Evolutionary conservation across 176 grass and related monocot species (phyloP).

Genomic region (Melocanna baccifera): DNA sequence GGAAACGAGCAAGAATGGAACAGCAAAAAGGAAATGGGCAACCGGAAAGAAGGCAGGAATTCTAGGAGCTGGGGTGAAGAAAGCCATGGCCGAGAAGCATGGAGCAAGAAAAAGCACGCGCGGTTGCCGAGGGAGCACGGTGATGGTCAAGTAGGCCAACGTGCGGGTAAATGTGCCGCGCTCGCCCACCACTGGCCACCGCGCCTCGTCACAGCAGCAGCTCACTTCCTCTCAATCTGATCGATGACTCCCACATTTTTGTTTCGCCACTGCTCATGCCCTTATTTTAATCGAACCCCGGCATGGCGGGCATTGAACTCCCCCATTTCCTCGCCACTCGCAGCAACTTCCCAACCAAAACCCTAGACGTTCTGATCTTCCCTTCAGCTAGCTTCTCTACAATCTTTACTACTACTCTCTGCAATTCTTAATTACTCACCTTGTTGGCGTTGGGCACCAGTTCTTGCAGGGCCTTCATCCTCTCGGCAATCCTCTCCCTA

Average conservation of each 20-base stretch:
- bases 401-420: not conserved
- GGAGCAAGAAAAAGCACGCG: constrained; percentile 11
- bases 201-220: not conserved
- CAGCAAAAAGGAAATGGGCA: not conserved
- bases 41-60: constrained; percentile 34
- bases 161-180: constrained; percentile 51
- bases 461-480: constrained; percentile 96
- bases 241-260: not conserved
- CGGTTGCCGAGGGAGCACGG: constrained; percentile 46
- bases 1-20: not conserved
- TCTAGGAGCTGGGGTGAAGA: constrained; percentile 24
- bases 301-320: constrained; percentile 14
- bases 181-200: constrained; percentile 15
- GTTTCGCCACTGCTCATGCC: constrained; percentile 13
- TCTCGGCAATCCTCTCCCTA: constrained; percentile 92
- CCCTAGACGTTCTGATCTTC: constrained; percentile 27
- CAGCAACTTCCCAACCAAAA: constrained; percentile 20
- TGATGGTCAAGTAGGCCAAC: constrained; percentile 35
- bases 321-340: not conserved
- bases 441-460: constrained; percentile 92
- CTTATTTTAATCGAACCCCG: constrained; percentile 16
- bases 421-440: constrained; percentile 29
- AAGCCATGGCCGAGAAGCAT: constrained; percentile 37
- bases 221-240: not conserved
- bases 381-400: not conserved